Base-by-base conservation (phyloP, 805 yeast species). In the Lipomyces sp. region DNA sequence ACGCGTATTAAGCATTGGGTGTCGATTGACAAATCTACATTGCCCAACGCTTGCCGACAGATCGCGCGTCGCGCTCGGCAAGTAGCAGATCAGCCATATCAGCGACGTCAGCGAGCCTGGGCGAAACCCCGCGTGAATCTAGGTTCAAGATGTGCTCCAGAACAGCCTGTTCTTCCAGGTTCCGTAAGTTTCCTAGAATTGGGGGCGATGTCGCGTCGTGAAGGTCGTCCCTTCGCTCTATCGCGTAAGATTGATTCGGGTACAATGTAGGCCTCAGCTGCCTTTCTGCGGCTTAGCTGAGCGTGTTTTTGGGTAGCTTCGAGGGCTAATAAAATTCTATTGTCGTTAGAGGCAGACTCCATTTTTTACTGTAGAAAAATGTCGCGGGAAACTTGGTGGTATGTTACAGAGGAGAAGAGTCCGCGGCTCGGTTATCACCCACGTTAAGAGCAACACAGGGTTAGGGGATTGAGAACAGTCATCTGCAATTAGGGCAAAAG, bases 21-120 rank as follows among this genome's bases (percentile, higher is more conserved):
- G 61, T 7, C 48, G 33, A 10, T 35, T 51, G 57, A 48, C 35
- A 30, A 34, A 59, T 6, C 34, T 35, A n/a, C 30, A 39, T 33
- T 59, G 56, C 45, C 57, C 62, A 59, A 37, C 15, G 45, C 45
- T 37, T 37, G 45, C 45, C 45, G 15, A 37, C 45, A 15, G 45
- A 37, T 37, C 24, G 24, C 1, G 24, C 24, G 1, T 24, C 1
- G 45, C 45, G 45, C 45, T 10, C 45, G n/a, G 11, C n/a, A 11
- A 34, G 30, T 32, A 50, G 45, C 18, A 34, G 30, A 39, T 39
- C 37, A 42, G 60, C 60, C 60, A 57, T 57, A 57, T 37, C 29
- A 3, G 35, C 59, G 5, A 34, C 50, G 15, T 18, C 7, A 35
- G 24, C 59, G 45, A n/a, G 59, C 24, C 39, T n/a, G 24, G 24